A percentile compares a stretch with the other conserved stretches of the same genome.
Conservation (phyloP, 140 eudicot genomes). For the Ambrosia hybrid region DNA sequence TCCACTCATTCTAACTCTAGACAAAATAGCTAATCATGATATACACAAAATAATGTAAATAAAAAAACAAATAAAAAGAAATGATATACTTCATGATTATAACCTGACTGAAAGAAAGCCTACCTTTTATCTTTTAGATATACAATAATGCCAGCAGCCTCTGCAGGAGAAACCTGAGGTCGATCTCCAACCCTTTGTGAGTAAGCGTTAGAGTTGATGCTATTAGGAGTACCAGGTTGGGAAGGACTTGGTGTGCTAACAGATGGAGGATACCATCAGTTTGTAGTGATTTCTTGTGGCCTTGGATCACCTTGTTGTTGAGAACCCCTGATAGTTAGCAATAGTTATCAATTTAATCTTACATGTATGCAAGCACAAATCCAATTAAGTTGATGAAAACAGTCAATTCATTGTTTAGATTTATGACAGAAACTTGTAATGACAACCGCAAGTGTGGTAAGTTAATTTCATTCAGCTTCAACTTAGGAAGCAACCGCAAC, state of each 20-base stretch:
- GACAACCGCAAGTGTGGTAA: neutral
- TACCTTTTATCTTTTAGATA: constrained; percentile 80
- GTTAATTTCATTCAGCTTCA: constrained; percentile 4
- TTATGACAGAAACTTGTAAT: neutral
- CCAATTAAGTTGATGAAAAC: neutral
- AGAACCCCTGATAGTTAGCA: constrained; percentile 62
- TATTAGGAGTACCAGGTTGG: constrained; percentile 58
- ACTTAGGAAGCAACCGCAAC: neutral
- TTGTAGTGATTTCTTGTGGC: constrained; percentile 56
- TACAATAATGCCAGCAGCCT: constrained; percentile 77
- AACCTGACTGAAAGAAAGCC: neutral
- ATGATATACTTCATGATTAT: neutral
- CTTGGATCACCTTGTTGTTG: constrained; percentile 70
- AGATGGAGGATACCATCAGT: constrained; percentile 79
- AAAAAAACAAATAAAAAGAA: neutral
- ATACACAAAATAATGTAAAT: neutral
- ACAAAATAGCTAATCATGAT: constrained; percentile 4
- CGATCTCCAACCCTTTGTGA: constrained; percentile 60
- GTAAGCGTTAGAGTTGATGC: constrained; percentile 42
- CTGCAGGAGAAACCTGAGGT: constrained; percentile 77
- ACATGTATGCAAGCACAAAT: neutral
- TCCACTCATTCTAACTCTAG: neutral
- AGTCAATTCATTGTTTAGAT: neutral
- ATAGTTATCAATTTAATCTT: neutral
- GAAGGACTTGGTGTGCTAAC: constrained; percentile 66